Percentiles rank a stretch among this genome's conserved stretches.
phyloP scores from a whole-genome alignment of 2,329 filamentous ascomycete species.

The Colletotrichum musae region DNA sequence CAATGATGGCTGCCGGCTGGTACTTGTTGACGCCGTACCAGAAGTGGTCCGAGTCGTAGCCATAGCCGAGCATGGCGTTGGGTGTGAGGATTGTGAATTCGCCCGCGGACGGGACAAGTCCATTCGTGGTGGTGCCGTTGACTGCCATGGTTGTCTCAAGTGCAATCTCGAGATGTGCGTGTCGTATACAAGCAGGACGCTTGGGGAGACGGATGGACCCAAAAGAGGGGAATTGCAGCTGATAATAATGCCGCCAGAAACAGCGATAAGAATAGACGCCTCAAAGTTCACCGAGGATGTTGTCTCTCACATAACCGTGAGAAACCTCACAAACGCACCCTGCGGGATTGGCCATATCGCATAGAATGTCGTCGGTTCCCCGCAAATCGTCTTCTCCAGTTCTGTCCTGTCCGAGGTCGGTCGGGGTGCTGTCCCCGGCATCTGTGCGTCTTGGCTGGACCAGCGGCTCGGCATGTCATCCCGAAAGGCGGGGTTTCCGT shows the following conservation, averaged over 20 bases:
- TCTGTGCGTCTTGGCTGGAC: background rate
- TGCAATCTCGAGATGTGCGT: background rate
- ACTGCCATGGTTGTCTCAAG: background rate
- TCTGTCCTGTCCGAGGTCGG: background rate
- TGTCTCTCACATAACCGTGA: background rate
- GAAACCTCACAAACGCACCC: background rate
- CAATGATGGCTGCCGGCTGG: constrained; percentile 51
- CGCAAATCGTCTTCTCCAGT: background rate
- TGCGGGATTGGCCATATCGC: background rate
- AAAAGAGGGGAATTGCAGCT: background rate
- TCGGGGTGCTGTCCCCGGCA: background rate
- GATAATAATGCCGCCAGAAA: background rate
- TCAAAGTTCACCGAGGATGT: background rate
- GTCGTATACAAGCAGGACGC: background rate
- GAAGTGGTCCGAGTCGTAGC: constrained; percentile 54
- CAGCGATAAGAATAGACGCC: background rate
- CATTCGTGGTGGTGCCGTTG: background rate
- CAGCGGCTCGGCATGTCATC: background rate
- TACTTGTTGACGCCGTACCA: constrained; percentile 47
- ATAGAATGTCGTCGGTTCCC: background rate
- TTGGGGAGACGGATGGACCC: background rate
- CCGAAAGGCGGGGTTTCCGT: background rate
- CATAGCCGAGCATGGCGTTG: constrained; percentile 65
- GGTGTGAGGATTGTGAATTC: constrained; percentile 55
- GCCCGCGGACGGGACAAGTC: background rate